A percentile compares a stretch with the other conserved stretches of the same genome.
Conservation (phyloP, 139 green algal genomes). For the Chlamydomonas applanata region DNA sequence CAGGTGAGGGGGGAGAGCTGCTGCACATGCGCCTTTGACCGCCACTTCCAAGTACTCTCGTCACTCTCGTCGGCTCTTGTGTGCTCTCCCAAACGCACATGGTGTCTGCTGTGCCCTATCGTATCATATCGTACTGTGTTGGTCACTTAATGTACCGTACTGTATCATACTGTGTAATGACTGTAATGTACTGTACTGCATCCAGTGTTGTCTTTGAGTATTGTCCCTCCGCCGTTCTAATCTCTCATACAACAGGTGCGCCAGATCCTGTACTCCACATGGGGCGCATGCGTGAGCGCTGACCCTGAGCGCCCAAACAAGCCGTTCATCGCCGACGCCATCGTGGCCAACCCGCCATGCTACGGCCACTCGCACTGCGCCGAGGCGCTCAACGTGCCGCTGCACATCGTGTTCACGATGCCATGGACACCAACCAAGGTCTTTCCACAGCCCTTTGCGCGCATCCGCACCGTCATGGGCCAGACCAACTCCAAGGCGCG, state of each 20-base stretch:
- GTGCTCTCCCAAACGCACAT: too few relatives aligned
- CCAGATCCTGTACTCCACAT: slow-evolving; percentile 34
- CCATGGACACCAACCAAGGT: slow-evolving; percentile 60
- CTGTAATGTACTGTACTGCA: too few relatives aligned
- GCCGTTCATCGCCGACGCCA: slow-evolving; percentile 54
- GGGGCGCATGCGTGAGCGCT: slow-evolving; percentile 46
- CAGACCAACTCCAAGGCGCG: slow-evolving; percentile 18
- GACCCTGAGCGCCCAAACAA: slow-evolving; percentile 34
- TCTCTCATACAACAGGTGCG: slow-evolving; percentile 4
- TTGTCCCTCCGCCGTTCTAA: too few relatives aligned
- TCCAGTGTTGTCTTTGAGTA: too few relatives aligned
- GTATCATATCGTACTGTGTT: too few relatives aligned
- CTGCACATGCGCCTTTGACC: too few relatives aligned
- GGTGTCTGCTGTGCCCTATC: too few relatives aligned
- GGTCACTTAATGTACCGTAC: too few relatives aligned
- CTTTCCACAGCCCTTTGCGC: slow-evolving; percentile 28
- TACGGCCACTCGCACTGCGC: slow-evolving; percentile 66
- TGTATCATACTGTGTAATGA: too few relatives aligned
- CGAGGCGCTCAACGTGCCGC: slow-evolving; percentile 58
- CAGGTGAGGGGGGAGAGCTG: slow-evolving; percentile 3
- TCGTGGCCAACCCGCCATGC: slow-evolving; percentile 67
- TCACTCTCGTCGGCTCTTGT: too few relatives aligned
- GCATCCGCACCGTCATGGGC: slow-evolving; percentile 18
- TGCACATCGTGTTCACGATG: slow-evolving; percentile 74
- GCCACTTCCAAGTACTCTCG: too few relatives aligned